These are phyloP conservation scores for Penicillium steckii DNA, from an alignment of 495 filamentous ascomycete genomes.

Conservation along the genomic window DNA sequence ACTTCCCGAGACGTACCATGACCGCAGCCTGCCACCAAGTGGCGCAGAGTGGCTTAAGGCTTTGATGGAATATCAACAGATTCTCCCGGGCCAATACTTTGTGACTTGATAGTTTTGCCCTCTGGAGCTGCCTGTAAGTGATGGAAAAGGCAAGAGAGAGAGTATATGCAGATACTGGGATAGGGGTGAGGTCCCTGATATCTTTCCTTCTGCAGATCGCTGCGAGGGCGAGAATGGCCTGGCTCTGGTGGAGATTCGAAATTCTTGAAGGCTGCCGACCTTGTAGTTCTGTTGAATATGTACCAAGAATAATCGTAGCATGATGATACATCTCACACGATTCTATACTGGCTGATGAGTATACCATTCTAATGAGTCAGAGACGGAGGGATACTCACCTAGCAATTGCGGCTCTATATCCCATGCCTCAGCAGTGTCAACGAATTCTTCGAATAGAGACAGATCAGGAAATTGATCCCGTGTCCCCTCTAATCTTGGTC, in stretches of 20 bases:
- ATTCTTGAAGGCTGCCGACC: constrained; percentile 11
- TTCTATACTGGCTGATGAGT: constrained; percentile 10
- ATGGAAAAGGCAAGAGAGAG: constrained; percentile 25
- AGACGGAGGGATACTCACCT: constrained; percentile 6
- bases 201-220: constrained; percentile 14
- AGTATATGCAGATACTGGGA: constrained; percentile 22
- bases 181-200: constrained; percentile 8
- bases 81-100: constrained; percentile 8
- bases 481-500: constrained; percentile 36
- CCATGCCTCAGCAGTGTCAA: constrained; percentile 11
- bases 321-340: constrained; percentile 21
- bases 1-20: constrained; percentile 24
- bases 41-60: constrained; percentile 11
- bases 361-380: neutral
- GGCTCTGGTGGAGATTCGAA: constrained; percentile 17
- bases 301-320: constrained; percentile 18
- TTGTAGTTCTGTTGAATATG: constrained; percentile 20
- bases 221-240: constrained; percentile 15
- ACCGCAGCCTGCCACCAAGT: constrained; percentile 27
- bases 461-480: constrained; percentile 47
- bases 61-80: constrained; percentile 15
- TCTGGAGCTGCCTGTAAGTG: constrained; percentile 22
- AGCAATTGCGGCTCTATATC: constrained; percentile 5
- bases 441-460: constrained; percentile 59
- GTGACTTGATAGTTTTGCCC: constrained; percentile 12